Evolutionary conservation across 331 rosid genomes (phyloP), one percentile per base, ranked within the genome.

Genomic region (Pyracantha coccinea): DNA sequence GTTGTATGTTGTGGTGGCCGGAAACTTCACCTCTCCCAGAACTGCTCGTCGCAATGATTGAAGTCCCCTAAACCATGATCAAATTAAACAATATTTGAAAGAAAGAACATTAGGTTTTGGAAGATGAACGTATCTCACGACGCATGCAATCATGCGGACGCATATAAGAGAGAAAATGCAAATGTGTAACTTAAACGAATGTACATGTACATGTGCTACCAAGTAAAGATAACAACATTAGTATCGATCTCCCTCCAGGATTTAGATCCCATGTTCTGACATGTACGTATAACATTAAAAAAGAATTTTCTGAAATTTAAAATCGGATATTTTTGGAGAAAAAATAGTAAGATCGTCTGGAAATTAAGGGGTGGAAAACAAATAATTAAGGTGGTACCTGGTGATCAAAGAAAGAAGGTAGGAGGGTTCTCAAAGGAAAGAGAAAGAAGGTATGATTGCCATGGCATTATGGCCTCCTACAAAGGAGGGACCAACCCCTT

Each of bases 391-490:
- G 66, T 38, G 21, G 29, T 72, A 72, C 76, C 76, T 72, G 67
- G 38, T 31, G 65, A 54, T 32, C 19, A 58, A 58, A 17, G 44
- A 55, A 58, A 12, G 68, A 58, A 57, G 67, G 54, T 8, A 72
- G 67, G 55, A 38, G 35, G 67, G 68, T 38, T 58, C 67, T 72
- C 68, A 72, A 81, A 71, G 80, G 78, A 52, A 81, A 82, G 83
- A 71, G 79, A 88, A 68, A 70, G 85, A 71, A 68, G 83, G 75
- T 52, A 19, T 17, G 21, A 16, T 15, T 52, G 57, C 78, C 77
- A 81, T 70, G 73, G 85, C 87, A 86, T 88, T 81, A 77, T 75
- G 87, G 75, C 80, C 90, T 87, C 94, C 91, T 83, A 83, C 83
- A 86, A 90, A 86, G 75, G 73, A 78, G 96, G 93, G 70, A 64